Evolutionary conservation across 805 yeast genomes (phyloP).

Genomic region (Monosporozyma aerobia): DNA sequence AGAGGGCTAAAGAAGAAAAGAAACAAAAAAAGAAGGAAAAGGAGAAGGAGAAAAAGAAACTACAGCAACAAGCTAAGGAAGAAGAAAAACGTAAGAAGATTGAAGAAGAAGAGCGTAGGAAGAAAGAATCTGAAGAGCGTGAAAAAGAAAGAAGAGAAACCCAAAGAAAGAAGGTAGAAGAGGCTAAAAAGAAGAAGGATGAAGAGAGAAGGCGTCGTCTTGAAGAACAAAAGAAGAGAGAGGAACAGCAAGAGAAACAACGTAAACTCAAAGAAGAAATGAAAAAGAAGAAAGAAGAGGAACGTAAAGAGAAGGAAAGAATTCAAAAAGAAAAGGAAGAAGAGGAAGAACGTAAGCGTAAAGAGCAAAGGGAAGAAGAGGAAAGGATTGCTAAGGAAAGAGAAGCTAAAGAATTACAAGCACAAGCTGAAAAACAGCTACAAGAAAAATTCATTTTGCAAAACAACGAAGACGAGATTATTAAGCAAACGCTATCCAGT

Average conservation of each 20-base stretch:
- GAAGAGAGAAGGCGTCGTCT: constrained; percentile 34
- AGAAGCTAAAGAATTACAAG: not conserved
- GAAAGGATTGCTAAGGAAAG: constrained; percentile 10
- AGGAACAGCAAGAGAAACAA: constrained; percentile 33
- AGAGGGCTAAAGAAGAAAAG: constrained; percentile 57
- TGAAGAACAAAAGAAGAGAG: constrained; percentile 35
- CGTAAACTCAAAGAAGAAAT: constrained; percentile 32
- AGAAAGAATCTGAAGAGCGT: constrained; percentile 33
- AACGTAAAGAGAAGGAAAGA: constrained; percentile 28
- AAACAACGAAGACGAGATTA: not conserved
- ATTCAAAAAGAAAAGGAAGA: constrained; percentile 24
- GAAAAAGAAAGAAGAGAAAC: constrained; percentile 35
- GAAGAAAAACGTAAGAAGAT: constrained; percentile 50
- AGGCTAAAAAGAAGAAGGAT: constrained; percentile 31
- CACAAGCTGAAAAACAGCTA: not conserved
- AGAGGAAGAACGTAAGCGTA: constrained; percentile 19
- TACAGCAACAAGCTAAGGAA: constrained; percentile 52
- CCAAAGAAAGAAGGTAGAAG: constrained; percentile 33
- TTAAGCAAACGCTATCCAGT: not conserved
- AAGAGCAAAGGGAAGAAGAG: constrained; percentile 19
- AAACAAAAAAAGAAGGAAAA: constrained; percentile 58
- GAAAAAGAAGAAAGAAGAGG: constrained; percentile 32
- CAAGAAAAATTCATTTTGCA: not conserved
- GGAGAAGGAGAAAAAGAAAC: constrained; percentile 58
- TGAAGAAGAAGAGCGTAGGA: constrained; percentile 45